Evolutionary conservation across 1,139 yeast species (phyloP), one percentile per base, ranked within the genome.

Genomic region (Hansenula sp.): DNA sequence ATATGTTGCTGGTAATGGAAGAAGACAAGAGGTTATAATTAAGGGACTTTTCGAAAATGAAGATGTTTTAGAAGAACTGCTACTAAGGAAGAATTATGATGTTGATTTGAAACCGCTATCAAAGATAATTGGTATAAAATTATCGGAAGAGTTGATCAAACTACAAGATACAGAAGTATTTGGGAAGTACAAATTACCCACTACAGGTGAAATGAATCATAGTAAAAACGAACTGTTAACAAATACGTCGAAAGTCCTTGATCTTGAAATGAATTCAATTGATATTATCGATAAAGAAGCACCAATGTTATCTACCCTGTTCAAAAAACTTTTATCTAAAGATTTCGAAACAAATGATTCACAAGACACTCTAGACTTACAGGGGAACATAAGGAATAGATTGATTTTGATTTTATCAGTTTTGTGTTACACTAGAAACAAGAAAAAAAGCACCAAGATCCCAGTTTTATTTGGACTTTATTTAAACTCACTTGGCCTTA

Each of bases 401-500:
- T 15, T 38, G 21, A 21, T 38, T 2, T 16, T 38, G 11, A 30
- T 38, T 12, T 15, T 38, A 1, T 38, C 40, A 8, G 21, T 38
- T 4, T 12, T 38, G 5, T 38, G 40, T 18, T 38, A 38, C 24
- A 19, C 40, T 18, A 30, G 34, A 15, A 38, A 38, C 13, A 38
- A 31, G n/a, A 38, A 38, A n/a, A 38, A 21, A 31, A 21, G 34
- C 21, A 38, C 40, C 9, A 30, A 38, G 3, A 3, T 38, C 5
- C 40, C 40, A 11, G 30, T 38, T 6, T 11, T 38, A 3, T 38
- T 38, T 30, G 40, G 40, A 5, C n/a, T 38, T 19, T 38, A 38
- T 11, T 15, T 38, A 15, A 38, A 38, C 11, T 38, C 40, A 7
- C 15, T 38, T 9, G 40, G 40, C 8, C 34, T 38, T 1, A 38